These are phyloP conservation scores for Xylaria sp. DNA, from an alignment of 2,329 filamentous ascomycete genomes.

Conservation along the genomic window DNA sequence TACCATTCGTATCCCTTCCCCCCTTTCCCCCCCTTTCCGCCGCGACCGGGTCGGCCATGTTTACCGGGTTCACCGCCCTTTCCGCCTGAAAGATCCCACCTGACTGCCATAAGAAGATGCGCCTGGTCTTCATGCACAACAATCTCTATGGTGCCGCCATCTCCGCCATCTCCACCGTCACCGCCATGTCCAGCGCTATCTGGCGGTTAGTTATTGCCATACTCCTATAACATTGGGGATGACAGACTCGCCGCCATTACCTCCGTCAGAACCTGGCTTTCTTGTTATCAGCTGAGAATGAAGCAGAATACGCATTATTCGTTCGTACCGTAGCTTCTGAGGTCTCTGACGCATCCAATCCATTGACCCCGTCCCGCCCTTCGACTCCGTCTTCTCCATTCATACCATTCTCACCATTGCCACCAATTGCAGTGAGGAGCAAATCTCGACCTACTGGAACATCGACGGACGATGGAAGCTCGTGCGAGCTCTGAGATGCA, in stretches of 20 bases:
- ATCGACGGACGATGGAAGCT: constrained; percentile 20
- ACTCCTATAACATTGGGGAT: constrained; percentile 12
- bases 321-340: constrained; percentile 24
- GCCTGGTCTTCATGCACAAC: constrained; percentile 23
- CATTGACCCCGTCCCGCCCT: constrained; percentile 13
- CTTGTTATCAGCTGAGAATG: constrained; percentile 16
- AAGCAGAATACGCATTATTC: constrained; percentile 15
- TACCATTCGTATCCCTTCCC: constrained; percentile 21
- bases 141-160: constrained; percentile 26
- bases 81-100: constrained; percentile 26
- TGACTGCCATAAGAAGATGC: constrained; percentile 28
- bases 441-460: constrained; percentile 25
- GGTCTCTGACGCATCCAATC: constrained; percentile 20
- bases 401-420: constrained; percentile 24
- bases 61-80: constrained; percentile 19
- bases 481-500: constrained; percentile 26
- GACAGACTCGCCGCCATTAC: constrained; percentile 24
- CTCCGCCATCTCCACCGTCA: constrained; percentile 23
- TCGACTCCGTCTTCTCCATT: constrained; percentile 23
- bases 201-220: constrained; percentile 18
- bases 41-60: constrained; percentile 19
- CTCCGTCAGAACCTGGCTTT: constrained; percentile 24
- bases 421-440: constrained; percentile 27
- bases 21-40: constrained; percentile 21
- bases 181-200: constrained; percentile 23